Evolutionary conservation across 176 grass and related monocot species (phyloP), one percentile per base, ranked within the genome.

Genomic region (Pontederia crassipes): DNA sequence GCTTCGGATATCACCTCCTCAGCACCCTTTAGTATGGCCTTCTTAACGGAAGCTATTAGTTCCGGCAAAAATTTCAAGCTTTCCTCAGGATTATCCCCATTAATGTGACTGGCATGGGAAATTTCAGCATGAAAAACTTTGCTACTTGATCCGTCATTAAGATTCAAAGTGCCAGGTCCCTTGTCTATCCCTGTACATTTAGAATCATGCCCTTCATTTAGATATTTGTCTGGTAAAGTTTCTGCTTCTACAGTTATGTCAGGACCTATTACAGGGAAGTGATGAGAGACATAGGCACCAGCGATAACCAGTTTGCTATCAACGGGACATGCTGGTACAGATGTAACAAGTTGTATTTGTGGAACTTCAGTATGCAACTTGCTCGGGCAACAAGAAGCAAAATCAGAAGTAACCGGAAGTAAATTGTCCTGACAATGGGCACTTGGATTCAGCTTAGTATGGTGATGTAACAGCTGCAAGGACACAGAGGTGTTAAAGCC

Each of bases 21-120:
- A 45, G 53, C 62, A 72, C 70, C 93, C 79, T 92, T 81, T 63
- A 92, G 50, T 53, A 72, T 72, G 8, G 80, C 78, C 48, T 58
- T 87, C 58, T 76, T 97, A 59, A 91, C 81, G 67, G 93, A 78
- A 32, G 82, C 79, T 61, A 82, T 81, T 69, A 96, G 68, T 32
- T 96, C 80, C 15, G 82, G 81, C 64, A 88, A 64, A 49, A 84
- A 76, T 57, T 62, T 78, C 77, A 82, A 67, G 61, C 54, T 79
- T 65, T 73, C 83, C 51, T 77, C 71, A 5, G 64, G 67, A 75
- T 73, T 66, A 70, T 74, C 45, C 48, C 63, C 67, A 73, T 73
- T 72, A 74, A 84, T 70, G 67, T 70, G 58, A 58, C 71, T 14
- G 48, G 48, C 40, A n/a, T 64, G 26, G 77, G 61, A 40, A 40